These are phyloP conservation scores for Coniochaeta sp. DNA, from an alignment of 2,329 filamentous ascomycete genomes.

Conservation along the genomic window DNA sequence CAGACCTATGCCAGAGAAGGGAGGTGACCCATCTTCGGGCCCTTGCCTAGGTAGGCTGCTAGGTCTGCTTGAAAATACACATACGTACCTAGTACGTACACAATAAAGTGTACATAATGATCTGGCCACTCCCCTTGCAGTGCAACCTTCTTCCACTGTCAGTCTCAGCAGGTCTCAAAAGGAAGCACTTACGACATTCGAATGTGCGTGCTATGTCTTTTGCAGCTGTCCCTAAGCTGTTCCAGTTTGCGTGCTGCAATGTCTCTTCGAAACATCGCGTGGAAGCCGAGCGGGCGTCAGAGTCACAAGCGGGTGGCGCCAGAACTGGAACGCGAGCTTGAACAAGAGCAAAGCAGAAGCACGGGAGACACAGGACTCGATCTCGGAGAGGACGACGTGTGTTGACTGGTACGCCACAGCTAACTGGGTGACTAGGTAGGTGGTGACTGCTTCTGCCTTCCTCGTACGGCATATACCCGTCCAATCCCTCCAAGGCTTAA, in stretches of 20 bases:
- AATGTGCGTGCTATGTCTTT: background rate
- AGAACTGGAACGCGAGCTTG: no score
- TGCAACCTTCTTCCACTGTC: background rate
- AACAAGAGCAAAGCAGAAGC: background rate
- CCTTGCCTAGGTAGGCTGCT: no score
- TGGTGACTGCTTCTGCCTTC: background rate
- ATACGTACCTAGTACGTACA: no score
- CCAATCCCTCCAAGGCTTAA: background rate
- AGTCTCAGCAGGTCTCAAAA: background rate
- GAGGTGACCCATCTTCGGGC: background rate
- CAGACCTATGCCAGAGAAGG: background rate
- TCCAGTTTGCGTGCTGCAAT: background rate
- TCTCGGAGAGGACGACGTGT: background rate
- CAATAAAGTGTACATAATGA: background rate
- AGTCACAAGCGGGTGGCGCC: background rate
- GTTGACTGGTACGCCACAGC: background rate
- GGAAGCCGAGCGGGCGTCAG: background rate
- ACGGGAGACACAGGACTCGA: background rate
- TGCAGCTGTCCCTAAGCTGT: background rate
- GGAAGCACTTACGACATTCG: background rate
- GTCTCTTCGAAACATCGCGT: background rate
- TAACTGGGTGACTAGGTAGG: no score
- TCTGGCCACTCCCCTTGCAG: background rate
- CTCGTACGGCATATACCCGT: background rate
- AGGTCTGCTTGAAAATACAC: background rate